Conservation (phyloP, 2,329 filamentous ascomycete species). For the Fusarium temperatum region DNA sequence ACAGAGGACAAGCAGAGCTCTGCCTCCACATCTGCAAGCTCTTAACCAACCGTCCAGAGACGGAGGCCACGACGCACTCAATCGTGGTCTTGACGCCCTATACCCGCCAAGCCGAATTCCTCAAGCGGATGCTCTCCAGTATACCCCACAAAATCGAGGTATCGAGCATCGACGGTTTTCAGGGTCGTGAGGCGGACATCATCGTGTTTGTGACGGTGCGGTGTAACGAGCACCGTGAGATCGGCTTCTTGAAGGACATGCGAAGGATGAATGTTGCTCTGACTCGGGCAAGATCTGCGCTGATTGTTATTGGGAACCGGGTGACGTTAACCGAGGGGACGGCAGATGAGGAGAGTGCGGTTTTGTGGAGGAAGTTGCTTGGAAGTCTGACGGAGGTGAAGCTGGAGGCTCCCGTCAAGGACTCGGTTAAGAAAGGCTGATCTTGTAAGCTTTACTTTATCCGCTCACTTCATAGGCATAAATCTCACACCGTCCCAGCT, state of each 20-base stretch:
- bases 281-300: conserved; percentile 48
- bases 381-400: not conserved
- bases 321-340: conserved; percentile 41
- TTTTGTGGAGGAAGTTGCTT: conserved; percentile 8
- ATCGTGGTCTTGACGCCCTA: conserved; percentile 55
- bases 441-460: not conserved
- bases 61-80: not conserved
- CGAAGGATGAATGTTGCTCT: conserved; percentile 53
- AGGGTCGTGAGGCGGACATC: conserved; percentile 55
- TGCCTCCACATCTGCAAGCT: conserved; percentile 48
- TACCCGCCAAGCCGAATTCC: conserved; percentile 47
- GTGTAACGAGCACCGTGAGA: conserved; percentile 50
- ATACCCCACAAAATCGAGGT: conserved; percentile 45
- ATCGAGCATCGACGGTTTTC: conserved; percentile 54
- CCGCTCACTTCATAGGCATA: not conserved
- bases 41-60: conserved; percentile 18
- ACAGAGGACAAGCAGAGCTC: conserved; percentile 49
- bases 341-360: not conserved
- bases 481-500: not conserved
- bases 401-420: not conserved
- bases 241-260: conserved; percentile 54
- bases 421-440: not conserved
- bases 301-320: conserved; percentile 47
- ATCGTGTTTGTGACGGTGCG: conserved; percentile 54
- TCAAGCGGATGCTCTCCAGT: conserved; percentile 37